Evolutionary conservation across 768 basidiomycete species (phyloP).

Genomic region (Wakefieldia striispora): DNA sequence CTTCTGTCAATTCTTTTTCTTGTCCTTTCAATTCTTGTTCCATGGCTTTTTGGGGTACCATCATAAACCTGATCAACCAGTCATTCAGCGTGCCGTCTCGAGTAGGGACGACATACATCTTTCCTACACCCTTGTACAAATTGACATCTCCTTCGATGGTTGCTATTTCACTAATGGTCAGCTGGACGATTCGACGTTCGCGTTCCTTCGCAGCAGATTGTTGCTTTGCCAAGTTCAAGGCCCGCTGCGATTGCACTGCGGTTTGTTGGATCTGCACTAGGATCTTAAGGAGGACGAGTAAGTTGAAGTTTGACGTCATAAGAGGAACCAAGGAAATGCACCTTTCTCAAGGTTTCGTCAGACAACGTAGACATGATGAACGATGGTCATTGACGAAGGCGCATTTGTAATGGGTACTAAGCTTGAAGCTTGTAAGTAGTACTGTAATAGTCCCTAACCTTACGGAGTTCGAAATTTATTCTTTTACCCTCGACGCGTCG

Average conservation of each 20-base stretch:
- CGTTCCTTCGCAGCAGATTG: slow-evolving; percentile 81
- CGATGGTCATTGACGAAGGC: slow-evolving; percentile 10
- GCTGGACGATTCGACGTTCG: slow-evolving; percentile 84
- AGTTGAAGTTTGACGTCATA: slow-evolving; percentile 9
- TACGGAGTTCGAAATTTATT: slow-evolving; percentile 37
- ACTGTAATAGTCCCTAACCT: neutral
- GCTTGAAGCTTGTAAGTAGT: no score
- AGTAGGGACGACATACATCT: slow-evolving; percentile 58
- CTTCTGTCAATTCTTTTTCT: slow-evolving; percentile 83
- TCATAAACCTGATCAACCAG: slow-evolving; percentile 71
- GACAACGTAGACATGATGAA: slow-evolving; percentile 53
- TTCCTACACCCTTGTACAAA: slow-evolving; percentile 93
- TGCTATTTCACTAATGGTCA: slow-evolving; percentile 83
- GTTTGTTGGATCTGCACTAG: slow-evolving; percentile 91
- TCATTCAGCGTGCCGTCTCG: neutral
- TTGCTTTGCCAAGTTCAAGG: slow-evolving; percentile 68
- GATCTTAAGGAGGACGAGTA: slow-evolving; percentile 57
- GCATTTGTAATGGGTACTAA: no score
- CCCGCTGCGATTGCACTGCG: slow-evolving; percentile 79
- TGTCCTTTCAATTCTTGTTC: slow-evolving; percentile 69
- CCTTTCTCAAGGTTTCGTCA: slow-evolving; percentile 84
- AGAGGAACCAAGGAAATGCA: slow-evolving; percentile 25
- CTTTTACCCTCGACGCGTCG: slow-evolving; percentile 23
- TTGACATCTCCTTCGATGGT: slow-evolving; percentile 70
- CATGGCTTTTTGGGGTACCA: slow-evolving; percentile 78